A percentile compares a stretch with the other conserved stretches of the same genome.
These are phyloP conservation scores for Metschnikowia baotianmanensis DNA, from an alignment of 805 yeast genomes.

Conservation along the genomic window DNA sequence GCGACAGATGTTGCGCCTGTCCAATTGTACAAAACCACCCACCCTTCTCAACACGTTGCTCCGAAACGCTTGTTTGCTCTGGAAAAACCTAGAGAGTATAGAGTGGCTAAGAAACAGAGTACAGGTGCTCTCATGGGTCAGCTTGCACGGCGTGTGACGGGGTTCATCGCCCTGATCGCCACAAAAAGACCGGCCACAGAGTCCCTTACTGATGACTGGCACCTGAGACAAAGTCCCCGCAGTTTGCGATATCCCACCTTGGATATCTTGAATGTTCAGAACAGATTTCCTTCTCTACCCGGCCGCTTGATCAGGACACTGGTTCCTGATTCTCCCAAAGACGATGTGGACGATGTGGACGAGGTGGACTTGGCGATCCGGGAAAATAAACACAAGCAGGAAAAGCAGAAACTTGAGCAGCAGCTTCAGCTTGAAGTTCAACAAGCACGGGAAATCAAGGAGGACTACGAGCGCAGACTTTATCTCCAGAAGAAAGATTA, in stretches of 20 bases:
- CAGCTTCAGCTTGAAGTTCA: background rate
- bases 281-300: background rate
- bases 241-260: background rate
- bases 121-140: constrained; percentile 7
- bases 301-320: background rate
- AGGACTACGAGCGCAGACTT: background rate
- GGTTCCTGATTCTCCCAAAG: background rate
- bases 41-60: background rate
- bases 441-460: background rate
- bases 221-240: background rate
- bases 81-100: background rate
- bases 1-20: background rate
- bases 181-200: background rate
- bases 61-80: background rate
- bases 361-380: constrained; percentile 10
- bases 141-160: constrained; percentile 5
- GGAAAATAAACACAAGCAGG: constrained; percentile 7
- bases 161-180: constrained; percentile 1
- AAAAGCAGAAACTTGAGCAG: constrained; percentile 2
- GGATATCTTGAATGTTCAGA: background rate
- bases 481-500: background rate
- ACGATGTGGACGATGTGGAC: constrained; percentile 1
- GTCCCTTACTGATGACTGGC: background rate
- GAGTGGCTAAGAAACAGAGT: constrained; percentile 3
- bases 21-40: constrained; percentile 5